Evolutionary conservation across 768 basidiomycete genomes (phyloP).

Genomic region (Mycena haematopus): DNA sequence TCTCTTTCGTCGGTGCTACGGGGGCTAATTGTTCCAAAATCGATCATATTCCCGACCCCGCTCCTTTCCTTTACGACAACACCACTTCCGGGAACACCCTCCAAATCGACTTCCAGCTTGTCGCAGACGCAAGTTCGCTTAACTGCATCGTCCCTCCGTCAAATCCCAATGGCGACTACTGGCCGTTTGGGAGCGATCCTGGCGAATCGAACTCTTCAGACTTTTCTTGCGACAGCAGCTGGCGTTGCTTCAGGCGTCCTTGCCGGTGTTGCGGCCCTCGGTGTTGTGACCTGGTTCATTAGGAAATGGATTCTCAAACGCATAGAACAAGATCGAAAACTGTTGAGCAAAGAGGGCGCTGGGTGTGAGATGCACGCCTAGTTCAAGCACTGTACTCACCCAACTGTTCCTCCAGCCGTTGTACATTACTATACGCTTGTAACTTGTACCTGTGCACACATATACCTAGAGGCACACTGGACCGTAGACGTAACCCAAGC

Average conservation of each 20-base stretch:
- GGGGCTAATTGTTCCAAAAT: slow-evolving; percentile 67
- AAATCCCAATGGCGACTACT: slow-evolving; percentile 61
- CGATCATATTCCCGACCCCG: slow-evolving; percentile 57
- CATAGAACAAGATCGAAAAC: slow-evolving; percentile 29
- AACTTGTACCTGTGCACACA: too few relatives aligned
- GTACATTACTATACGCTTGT: background rate
- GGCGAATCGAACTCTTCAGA: slow-evolving; percentile 22
- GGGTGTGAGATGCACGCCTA: slow-evolving; percentile 32
- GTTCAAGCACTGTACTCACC: background rate
- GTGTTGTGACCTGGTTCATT: slow-evolving; percentile 50
- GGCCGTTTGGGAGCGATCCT: slow-evolving; percentile 72
- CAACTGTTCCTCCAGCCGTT: background rate
- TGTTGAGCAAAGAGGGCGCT: slow-evolving; percentile 29
- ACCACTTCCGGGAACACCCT: slow-evolving; percentile 48
- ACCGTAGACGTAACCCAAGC: too few relatives aligned
- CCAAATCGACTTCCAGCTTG: slow-evolving; percentile 59
- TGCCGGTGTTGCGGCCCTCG: slow-evolving; percentile 50
- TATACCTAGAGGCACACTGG: too few relatives aligned
- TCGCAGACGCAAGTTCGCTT: slow-evolving; percentile 61
- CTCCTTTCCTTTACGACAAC: slow-evolving; percentile 65
- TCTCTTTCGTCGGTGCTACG: slow-evolving; percentile 73
- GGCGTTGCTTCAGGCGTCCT: slow-evolving; percentile 62
- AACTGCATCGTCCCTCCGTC: slow-evolving; percentile 69
- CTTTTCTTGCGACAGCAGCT: slow-evolving; percentile 37
- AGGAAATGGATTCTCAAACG: slow-evolving; percentile 54